These are phyloP conservation scores for Phytophthora pinifolia DNA, from an alignment of 352 stramenopile genomes.

Conservation along the genomic window DNA sequence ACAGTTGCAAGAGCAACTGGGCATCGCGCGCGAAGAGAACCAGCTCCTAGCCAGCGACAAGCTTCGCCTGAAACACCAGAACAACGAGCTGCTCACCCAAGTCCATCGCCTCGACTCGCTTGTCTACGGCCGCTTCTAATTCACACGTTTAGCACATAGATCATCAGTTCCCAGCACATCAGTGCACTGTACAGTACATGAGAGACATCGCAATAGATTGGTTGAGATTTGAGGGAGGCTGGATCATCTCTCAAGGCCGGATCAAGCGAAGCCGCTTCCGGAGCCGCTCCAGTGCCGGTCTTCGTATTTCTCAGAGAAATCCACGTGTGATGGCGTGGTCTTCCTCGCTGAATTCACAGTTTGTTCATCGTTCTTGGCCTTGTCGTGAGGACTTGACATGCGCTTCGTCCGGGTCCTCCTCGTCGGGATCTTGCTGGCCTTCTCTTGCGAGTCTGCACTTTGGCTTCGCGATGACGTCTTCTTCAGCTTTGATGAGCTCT, in stretches of 20 bases:
- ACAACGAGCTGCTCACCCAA: constrained; percentile 68
- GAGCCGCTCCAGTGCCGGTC: constrained; percentile 45
- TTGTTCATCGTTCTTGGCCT: constrained; percentile 4
- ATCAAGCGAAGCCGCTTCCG: constrained; percentile 42
- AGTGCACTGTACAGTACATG: constrained; percentile 14
- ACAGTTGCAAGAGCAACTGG: constrained; percentile 63
- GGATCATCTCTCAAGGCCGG: constrained; percentile 1
- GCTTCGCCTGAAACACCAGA: constrained; percentile 63
- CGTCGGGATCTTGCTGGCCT: not conserved
- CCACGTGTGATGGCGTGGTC: constrained; percentile 14
- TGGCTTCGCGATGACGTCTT: constrained; percentile 15
- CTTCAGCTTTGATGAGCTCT: constrained; percentile 15
- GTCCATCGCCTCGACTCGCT: constrained; percentile 76
- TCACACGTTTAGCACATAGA: constrained; percentile 9
- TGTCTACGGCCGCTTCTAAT: constrained; percentile 76
- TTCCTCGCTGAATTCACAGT: constrained; percentile 4
- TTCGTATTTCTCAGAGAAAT: constrained; percentile 38
- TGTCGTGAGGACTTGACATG: not conserved
- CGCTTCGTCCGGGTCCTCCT: constrained; percentile 24
- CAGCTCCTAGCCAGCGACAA: constrained; percentile 61
- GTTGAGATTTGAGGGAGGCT: constrained; percentile 7
- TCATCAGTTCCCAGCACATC: constrained; percentile 2
- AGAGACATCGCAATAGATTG: constrained; percentile 9
- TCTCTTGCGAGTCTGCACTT: not conserved
- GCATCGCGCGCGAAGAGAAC: constrained; percentile 62